Evolutionary conservation across 2,329 filamentous ascomycete species (phyloP), one percentile per base, ranked within the genome.

Genomic region (Eutypa lata): DNA sequence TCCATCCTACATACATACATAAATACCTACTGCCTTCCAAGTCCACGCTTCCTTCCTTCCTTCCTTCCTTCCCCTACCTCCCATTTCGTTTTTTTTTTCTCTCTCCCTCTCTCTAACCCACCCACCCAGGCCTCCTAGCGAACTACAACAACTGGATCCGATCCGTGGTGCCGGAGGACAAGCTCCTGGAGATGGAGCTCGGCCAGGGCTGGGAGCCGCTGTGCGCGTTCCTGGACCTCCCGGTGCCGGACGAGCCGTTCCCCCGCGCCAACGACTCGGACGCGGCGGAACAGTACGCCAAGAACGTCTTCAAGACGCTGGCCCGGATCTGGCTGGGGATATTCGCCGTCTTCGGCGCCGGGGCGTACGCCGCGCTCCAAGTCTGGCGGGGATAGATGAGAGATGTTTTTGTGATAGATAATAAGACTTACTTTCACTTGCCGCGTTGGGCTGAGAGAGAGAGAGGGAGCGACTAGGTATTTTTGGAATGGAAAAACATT

Each of bases 181-280:
- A 38, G 50, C 64, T 66, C 8, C 55, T 69, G 13, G 67, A 68
- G 56, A 66, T 57, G 33, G 28, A 47, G 7, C 61, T 59, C 1
- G 60, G 60, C 19, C 57, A 57, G 33, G 67, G 67, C 1, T 69
- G 67, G 66, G 60, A 5, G 2, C 62, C 63, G 16, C 53, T 69
- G 8, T 67, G 66, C 40, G 55, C 52, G 37, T 67, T 68, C 19
- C 50, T 69, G 31, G 63, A 61, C 2, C 37, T 50, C 4, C 38
- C 38, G 1, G 48, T 50, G 8, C 38, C 64, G 2, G 45, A 57
- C 11, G 49, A 49, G 19, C 53, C 59, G 5, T 69, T 65, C 14
- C 67, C 66, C 21, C 21, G 42, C 13, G 42, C 22, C 42, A 45
- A 45, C 13, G 42, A 45, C 22, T 7, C 42, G 21, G 42, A 45